These are phyloP conservation scores for Paramecium bursaria DNA, from an alignment of 73 alveolate genomes.

Conservation along the genomic window DNA sequence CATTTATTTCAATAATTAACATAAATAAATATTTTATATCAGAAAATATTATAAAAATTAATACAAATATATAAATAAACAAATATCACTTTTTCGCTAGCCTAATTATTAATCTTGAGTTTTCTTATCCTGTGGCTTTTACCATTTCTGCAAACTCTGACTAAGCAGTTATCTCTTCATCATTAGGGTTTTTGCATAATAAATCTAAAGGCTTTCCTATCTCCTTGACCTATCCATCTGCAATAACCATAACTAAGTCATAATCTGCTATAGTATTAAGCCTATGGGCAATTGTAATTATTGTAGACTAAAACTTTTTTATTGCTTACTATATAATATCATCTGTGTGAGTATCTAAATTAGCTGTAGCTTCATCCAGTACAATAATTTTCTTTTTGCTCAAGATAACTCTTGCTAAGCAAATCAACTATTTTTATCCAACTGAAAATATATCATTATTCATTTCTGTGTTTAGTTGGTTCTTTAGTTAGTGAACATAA, in stretches of 20 bases:
- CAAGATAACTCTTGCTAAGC: constrained; percentile 81
- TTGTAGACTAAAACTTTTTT: constrained; percentile 73
- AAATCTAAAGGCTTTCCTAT: constrained; percentile 76
- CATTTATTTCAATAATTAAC: too few species aligned
- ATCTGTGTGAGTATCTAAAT: constrained; percentile 81
- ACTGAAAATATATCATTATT: constrained; percentile 75
- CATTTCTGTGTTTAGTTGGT: constrained; percentile 80
- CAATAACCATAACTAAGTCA: constrained; percentile 79
- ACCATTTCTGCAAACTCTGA: constrained; percentile 38
- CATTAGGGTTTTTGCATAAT: constrained; percentile 4
- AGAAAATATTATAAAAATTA: too few species aligned
- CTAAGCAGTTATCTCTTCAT: constrained; percentile 6
- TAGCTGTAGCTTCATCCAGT: constrained; percentile 87
- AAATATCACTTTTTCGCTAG: too few species aligned
- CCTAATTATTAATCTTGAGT: too few species aligned
- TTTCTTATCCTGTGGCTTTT: constrained; percentile 23
- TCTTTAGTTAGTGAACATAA: constrained; percentile 71
- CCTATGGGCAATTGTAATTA: constrained; percentile 83
- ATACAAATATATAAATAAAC: too few species aligned
- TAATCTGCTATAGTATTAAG: constrained; percentile 79
- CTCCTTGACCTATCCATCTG: constrained; percentile 74
- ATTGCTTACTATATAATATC: constrained; percentile 70
- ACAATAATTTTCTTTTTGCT: constrained; percentile 78
- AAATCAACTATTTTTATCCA: constrained; percentile 81
- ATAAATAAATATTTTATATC: too few species aligned